Percentiles rank a stretch among this genome's conserved stretches.
Conservation (phyloP, 495 filamentous ascomycete genomes). For the Staphylotrichum tortipilum region DNA sequence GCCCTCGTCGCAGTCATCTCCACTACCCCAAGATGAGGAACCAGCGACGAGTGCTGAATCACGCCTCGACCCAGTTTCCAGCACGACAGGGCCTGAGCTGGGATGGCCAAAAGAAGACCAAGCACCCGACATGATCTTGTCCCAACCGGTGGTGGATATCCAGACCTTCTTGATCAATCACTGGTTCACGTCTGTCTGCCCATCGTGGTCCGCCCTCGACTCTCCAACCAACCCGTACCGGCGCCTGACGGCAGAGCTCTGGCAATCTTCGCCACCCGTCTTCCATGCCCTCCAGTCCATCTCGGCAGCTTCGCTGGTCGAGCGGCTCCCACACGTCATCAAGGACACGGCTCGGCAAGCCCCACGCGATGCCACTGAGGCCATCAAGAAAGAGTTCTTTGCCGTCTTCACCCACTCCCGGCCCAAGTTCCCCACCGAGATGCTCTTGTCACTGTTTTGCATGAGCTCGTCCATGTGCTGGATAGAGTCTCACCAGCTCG, state of each 20-base stretch:
- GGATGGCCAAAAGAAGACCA: background rate
- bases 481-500: conserved; percentile 26
- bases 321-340: conserved; percentile 25
- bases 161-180: conserved; percentile 28
- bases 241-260: conserved; percentile 19
- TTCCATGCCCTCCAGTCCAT: conserved; percentile 26
- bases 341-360: conserved; percentile 22
- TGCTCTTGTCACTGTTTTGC: conserved; percentile 26
- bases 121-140: conserved; percentile 7
- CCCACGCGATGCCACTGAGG: conserved; percentile 18
- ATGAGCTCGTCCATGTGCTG: conserved; percentile 32
- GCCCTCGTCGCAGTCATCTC: background rate
- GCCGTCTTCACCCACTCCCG: conserved; percentile 8
- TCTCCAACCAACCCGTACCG: conserved; percentile 25
- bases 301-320: conserved; percentile 26
- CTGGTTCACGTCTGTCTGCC: conserved; percentile 31
- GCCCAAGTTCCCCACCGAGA: conserved; percentile 20
- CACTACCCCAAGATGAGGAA: conserved; percentile 3
- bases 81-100: background rate
- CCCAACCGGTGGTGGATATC: conserved; percentile 24
- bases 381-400: conserved; percentile 22
- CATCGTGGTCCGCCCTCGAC: conserved; percentile 27
- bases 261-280: conserved; percentile 20
- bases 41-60: background rate
- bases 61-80: background rate